Evolutionary conservation across 2,329 filamentous ascomycete species (phyloP).

Genomic region (Lithohypha guttulata): DNA sequence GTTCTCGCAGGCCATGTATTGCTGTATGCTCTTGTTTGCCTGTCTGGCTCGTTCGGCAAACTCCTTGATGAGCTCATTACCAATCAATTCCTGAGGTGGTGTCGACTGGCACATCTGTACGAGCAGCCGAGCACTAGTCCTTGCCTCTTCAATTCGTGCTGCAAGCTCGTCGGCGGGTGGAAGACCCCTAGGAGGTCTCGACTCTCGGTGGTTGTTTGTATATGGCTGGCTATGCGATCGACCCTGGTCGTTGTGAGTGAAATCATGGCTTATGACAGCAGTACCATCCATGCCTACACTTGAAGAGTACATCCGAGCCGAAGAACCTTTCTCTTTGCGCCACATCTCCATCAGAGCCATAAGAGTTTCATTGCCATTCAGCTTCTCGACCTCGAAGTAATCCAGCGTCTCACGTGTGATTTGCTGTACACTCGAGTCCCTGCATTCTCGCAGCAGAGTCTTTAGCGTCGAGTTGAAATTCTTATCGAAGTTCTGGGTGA

Average conservation of each 20-base stretch:
- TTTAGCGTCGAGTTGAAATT: constrained; percentile 71
- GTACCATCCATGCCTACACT: constrained; percentile 7
- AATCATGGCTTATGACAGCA: constrained; percentile 9
- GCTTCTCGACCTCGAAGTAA: constrained; percentile 60
- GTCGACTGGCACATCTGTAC: constrained; percentile 84
- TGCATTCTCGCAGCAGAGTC: constrained; percentile 58
- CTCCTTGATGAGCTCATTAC: constrained; percentile 83
- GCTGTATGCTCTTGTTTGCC: constrained; percentile 71
- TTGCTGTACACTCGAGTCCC: constrained; percentile 68
- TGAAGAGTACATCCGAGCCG: constrained; percentile 20
- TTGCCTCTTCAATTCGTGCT: constrained; percentile 77
- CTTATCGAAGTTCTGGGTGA: constrained; percentile 81
- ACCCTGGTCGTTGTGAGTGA: constrained; percentile 9
- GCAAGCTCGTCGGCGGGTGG: constrained; percentile 68
- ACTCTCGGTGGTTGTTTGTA: constrained; percentile 32
- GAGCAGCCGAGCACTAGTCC: constrained; percentile 83
- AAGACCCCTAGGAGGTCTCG: constrained; percentile 29
- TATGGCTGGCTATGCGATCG: constrained; percentile 12
- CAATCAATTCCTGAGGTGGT: constrained; percentile 59
- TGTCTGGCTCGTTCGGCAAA: constrained; percentile 77
- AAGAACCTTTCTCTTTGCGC: constrained; percentile 68
- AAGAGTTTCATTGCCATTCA: constrained; percentile 61
- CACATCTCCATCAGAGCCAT: constrained; percentile 70
- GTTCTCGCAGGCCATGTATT: constrained; percentile 69
- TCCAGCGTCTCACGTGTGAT: constrained; percentile 81